Percentiles rank a stretch among this genome's conserved stretches.
Evolutionary conservation across 2,329 filamentous ascomycete species (phyloP).

Genomic region (Nemania sp.): DNA sequence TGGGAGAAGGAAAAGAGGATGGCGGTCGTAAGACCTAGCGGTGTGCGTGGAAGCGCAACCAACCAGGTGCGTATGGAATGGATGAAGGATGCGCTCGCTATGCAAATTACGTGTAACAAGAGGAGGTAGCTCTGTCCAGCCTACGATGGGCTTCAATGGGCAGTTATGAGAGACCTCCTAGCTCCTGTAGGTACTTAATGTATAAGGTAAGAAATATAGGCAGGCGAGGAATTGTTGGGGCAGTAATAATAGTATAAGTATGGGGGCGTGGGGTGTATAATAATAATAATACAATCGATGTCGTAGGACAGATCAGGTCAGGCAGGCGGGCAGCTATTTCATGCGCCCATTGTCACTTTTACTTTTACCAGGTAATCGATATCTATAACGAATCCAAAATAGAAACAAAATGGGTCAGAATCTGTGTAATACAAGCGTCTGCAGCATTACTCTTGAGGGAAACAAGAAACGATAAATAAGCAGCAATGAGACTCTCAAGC

Average conservation of each 20-base stretch:
- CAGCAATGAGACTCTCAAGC: constrained; percentile 14
- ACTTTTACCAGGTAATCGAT: background rate
- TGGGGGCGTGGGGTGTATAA: background rate
- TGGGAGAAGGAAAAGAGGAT: background rate
- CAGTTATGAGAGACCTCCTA: background rate
- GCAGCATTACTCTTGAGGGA: constrained; percentile 25
- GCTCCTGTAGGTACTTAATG: background rate
- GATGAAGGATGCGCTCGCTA: constrained; percentile 22
- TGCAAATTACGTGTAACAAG: constrained; percentile 12
- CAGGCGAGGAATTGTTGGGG: constrained; percentile 4
- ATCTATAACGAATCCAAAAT: background rate
- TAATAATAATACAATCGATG: too few species aligned
- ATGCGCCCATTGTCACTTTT: constrained; percentile 1
- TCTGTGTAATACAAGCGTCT: background rate
- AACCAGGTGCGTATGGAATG: background rate
- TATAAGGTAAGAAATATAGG: background rate
- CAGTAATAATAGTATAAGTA: too few species aligned
- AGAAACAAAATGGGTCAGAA: background rate
- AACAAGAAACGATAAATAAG: background rate
- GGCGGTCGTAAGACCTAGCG: constrained; percentile 7
- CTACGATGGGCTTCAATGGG: background rate
- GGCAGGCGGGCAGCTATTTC: background rate
- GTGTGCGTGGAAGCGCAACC: constrained; percentile 17
- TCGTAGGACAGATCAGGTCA: background rate
- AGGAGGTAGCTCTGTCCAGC: constrained; percentile 8